Conservation (phyloP, 1,139 yeast species). For the Scheffersomyces cryptocercus region DNA sequence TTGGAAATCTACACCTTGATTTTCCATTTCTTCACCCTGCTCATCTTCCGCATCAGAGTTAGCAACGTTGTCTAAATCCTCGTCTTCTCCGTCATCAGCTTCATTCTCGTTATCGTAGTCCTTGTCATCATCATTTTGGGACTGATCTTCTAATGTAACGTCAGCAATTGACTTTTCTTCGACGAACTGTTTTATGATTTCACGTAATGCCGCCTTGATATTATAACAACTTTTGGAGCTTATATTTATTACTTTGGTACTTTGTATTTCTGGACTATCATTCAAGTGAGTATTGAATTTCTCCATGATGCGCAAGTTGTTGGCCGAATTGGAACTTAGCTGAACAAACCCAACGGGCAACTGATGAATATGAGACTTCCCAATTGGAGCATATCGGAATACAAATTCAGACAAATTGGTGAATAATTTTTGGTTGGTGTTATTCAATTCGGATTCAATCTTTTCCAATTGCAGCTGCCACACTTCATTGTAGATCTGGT, state of each 20-base stretch:
- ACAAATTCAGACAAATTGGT: constrained; percentile 28
- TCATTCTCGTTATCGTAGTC: constrained; percentile 15
- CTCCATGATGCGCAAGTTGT: constrained; percentile 48
- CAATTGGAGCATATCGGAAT: too few relatives aligned
- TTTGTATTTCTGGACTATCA: constrained; percentile 5
- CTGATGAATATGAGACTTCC: constrained; percentile 11
- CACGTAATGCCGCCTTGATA: constrained; percentile 40
- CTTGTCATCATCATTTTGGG: constrained; percentile 13
- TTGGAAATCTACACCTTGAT: constrained; percentile 8
- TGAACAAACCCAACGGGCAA: constrained; percentile 48
- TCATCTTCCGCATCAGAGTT: constrained; percentile 9
- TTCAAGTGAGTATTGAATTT: constrained; percentile 36
- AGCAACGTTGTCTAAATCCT: constrained; percentile 13
- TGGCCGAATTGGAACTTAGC: constrained; percentile 59
- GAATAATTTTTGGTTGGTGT: constrained; percentile 41
- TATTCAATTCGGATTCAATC: constrained; percentile 38
- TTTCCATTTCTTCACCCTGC: constrained; percentile 13
- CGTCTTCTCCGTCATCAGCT: constrained; percentile 12
- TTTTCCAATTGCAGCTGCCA: constrained; percentile 40
- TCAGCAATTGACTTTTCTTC: constrained; percentile 3
- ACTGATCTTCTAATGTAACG: constrained; percentile 1
- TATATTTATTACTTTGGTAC: constrained; percentile 34
- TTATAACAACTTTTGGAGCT: constrained; percentile 45
- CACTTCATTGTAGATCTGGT: constrained; percentile 34
- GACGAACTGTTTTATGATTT: constrained; percentile 35